Evolutionary conservation across 2,329 filamentous ascomycete species (phyloP), one percentile per base, ranked within the genome.

Genomic region (Pyrenochaeta sp.): DNA sequence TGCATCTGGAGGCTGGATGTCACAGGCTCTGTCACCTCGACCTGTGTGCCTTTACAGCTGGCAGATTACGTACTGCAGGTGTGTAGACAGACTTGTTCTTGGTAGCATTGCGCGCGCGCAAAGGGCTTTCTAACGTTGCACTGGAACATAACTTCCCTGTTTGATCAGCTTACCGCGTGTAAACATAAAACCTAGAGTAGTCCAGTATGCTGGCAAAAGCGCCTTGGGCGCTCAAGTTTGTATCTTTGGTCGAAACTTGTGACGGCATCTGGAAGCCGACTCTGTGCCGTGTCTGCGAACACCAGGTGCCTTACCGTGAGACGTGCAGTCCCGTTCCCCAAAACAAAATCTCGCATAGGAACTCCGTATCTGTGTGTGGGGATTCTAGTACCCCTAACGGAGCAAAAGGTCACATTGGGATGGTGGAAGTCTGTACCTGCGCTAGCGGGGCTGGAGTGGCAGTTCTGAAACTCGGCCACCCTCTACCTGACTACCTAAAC

Each of bases 361-460:
- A 40, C 13, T 40, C 39, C 37, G 49, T 52, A 40, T 9, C 28
- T 32, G 43, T 36, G 43, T 22, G 50, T 52, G 48, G 50, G 48
- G 53, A 51, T 56, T 50, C 66, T 72, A 68, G 65, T 65, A 58
- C 61, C 62, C 62, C 56, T 46, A 56, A 28, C 74, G 74, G 73
- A 72, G 71, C 63, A 76, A 73, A 19, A 68, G 62, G 63, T 66
- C 72, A 43, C 51, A 71, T 76, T 72, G 59, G 74, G 69, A 65
- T 57, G 60, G 63, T 65, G 47, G 49, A 65, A 53, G 42, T 54
- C 61, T 64, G 75, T 76, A 77, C 75, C 75, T 77, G 74, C 75
- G 66, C 72, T 76, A 76, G 75, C 64, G 66, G 64, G 62, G 60
- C 53, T 55, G 58, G 58, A 64, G 55, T 61, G 53, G 61, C 62